phyloP scores from a whole-genome alignment of 495 filamentous ascomycete genomes.

The Hypoxylon fuscum region DNA sequence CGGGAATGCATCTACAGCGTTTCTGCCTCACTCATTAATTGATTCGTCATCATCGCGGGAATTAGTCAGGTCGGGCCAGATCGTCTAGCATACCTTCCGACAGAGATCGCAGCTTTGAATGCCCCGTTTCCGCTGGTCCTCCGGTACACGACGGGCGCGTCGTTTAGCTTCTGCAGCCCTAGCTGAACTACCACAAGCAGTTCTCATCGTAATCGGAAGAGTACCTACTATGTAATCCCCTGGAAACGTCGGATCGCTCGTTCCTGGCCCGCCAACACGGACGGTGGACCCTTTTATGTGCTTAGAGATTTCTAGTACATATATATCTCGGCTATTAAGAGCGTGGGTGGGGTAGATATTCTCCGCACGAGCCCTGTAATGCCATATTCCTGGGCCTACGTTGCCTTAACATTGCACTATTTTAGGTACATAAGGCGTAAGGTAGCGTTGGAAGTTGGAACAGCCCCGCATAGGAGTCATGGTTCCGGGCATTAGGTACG shows the following conservation, averaged over 20 bases:
- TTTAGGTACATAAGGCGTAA: too few species aligned
- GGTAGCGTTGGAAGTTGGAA: too few species aligned
- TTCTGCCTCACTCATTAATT: slow-evolving; percentile 30
- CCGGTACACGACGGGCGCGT: slow-evolving; percentile 42
- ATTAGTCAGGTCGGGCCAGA: neutral
- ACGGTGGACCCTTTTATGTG: slow-evolving; percentile 1
- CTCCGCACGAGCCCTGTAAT: too few species aligned
- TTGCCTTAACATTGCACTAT: too few species aligned
- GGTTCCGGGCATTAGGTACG: too few species aligned
- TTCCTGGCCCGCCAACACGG: slow-evolving; percentile 12
- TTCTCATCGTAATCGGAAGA: slow-evolving; percentile 8
- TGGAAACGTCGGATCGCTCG: slow-evolving; percentile 22
- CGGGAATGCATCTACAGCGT: slow-evolving; percentile 50
- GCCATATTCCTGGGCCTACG: too few species aligned
- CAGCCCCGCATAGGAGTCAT: slow-evolving; percentile 23
- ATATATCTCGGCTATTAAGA: neutral
- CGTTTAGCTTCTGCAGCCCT: slow-evolving; percentile 22
- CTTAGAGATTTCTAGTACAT: too few species aligned
- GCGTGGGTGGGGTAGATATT: neutral
- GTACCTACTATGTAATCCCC: too few species aligned
- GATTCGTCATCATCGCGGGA: neutral
- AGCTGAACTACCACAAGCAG: slow-evolving; percentile 3
- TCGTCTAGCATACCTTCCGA: slow-evolving; percentile 13
- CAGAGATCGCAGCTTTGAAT: slow-evolving; percentile 49
- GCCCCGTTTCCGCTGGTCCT: slow-evolving; percentile 43